These are phyloP conservation scores for Dryas octopetala DNA, from an alignment of 306 rosid genomes.

Conservation along the genomic window DNA sequence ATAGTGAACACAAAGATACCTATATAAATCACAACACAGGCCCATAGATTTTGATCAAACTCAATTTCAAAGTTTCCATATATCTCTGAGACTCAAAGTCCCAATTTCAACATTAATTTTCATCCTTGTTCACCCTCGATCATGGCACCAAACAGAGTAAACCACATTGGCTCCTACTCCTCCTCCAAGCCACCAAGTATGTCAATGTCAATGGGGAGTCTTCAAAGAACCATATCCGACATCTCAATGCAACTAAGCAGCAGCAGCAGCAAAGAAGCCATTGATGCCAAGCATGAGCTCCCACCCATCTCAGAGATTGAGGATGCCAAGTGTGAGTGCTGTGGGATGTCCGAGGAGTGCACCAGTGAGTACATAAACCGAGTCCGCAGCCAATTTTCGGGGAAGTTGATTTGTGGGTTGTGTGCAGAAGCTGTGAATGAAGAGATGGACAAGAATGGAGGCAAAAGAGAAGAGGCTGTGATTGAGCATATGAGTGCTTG, in stretches of 20 bases:
- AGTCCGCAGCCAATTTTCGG: constrained; percentile 38
- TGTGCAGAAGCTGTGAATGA: constrained; percentile 57
- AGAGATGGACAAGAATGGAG: constrained; percentile 53
- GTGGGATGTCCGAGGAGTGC: constrained; percentile 65
- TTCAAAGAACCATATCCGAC: constrained; percentile 50
- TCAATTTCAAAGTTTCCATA: neutral
- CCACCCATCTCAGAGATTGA: constrained; percentile 33
- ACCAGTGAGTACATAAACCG: constrained; percentile 40
- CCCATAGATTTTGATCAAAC: neutral
- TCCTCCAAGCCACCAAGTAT: constrained; percentile 14
- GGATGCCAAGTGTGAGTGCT: constrained; percentile 62
- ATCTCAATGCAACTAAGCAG: constrained; percentile 26
- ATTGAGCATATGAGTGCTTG: constrained; percentile 50
- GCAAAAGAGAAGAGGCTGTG: constrained; percentile 46
- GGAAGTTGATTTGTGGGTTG: constrained; percentile 56
- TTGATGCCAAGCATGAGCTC: constrained; percentile 5
- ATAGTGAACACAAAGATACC: neutral
- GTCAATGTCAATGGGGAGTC: constrained; percentile 37
- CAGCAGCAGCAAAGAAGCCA: constrained; percentile 3
- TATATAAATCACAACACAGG: constrained; percentile 15
- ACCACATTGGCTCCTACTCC: constrained; percentile 16
- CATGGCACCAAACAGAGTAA: constrained; percentile 36
- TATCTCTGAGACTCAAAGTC: neutral
- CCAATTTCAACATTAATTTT: too few species aligned
- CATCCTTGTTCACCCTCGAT: neutral